These are phyloP conservation scores for Claviceps pazoutovae DNA, from an alignment of 2,329 filamentous ascomycete genomes.

Conservation along the genomic window DNA sequence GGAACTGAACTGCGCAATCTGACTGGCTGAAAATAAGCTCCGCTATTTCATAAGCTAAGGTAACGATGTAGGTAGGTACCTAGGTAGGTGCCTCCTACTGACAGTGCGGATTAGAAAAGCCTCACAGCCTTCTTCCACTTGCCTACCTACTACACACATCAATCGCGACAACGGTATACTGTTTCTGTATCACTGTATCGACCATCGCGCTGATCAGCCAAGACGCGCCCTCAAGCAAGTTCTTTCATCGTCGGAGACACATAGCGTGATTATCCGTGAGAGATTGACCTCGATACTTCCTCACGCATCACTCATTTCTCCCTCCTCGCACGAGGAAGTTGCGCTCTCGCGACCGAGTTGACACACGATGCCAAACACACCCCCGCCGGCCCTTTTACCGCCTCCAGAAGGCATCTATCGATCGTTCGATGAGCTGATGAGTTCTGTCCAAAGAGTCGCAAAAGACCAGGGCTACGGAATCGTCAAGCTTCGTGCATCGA, in stretches of 20 bases:
- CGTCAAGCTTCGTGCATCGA: constrained; percentile 48
- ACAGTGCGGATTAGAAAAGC: constrained; percentile 31
- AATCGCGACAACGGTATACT: constrained; percentile 2
- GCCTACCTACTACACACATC: constrained; percentile 1
- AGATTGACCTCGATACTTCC: not conserved
- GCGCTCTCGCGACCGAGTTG: constrained; percentile 19
- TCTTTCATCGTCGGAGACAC: not conserved
- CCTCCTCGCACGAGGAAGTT: constrained; percentile 8
- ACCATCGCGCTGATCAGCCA: not conserved
- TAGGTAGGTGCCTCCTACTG: constrained; percentile 7
- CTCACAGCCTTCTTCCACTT: constrained; percentile 22
- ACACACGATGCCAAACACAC: constrained; percentile 30
- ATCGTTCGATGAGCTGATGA: constrained; percentile 44
- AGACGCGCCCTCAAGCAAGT: not conserved
- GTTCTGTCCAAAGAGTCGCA: constrained; percentile 42
- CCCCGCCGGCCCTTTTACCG: constrained; percentile 34
- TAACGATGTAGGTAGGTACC: too few relatives aligned
- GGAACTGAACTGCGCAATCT: constrained; percentile 8
- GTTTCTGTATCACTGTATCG: not conserved
- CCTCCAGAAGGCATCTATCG: constrained; percentile 47
- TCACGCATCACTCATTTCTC: not conserved
- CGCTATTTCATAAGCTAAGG: constrained; percentile 4
- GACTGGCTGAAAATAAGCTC: constrained; percentile 11
- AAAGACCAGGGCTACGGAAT: constrained; percentile 50
- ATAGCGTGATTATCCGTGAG: not conserved